Conservation (phyloP, 2,329 filamentous ascomycete genomes). For the Beauveria sp. region DNA sequence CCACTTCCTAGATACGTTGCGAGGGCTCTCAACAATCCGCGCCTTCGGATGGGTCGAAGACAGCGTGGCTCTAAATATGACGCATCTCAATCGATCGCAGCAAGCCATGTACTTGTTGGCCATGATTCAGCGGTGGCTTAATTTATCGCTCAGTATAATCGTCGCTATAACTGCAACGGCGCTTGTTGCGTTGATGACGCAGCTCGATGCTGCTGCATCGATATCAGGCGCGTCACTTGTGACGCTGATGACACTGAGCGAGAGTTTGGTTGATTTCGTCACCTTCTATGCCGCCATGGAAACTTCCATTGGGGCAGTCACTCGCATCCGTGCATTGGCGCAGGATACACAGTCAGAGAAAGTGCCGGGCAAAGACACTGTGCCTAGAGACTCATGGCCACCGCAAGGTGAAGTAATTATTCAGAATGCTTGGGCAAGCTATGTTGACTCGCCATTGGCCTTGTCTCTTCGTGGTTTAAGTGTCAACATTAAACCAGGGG, state of each 20-base stretch:
- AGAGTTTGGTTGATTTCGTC: slow-evolving; percentile 15
- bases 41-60: slow-evolving; percentile 44
- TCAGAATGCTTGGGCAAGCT: slow-evolving; percentile 14
- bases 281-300: slow-evolving; percentile 21
- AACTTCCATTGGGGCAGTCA: slow-evolving; percentile 17
- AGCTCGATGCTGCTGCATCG: slow-evolving; percentile 23
- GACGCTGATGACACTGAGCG: slow-evolving; percentile 28
- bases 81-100: slow-evolving; percentile 44
- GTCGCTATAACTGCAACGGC: slow-evolving; percentile 38
- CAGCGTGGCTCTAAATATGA: slow-evolving; percentile 34
- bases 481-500: not conserved
- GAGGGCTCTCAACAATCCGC: slow-evolving; percentile 44
- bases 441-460: not conserved
- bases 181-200: slow-evolving; percentile 38
- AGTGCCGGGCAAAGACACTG: not conserved
- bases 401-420: slow-evolving; percentile 14
- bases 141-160: slow-evolving; percentile 39
- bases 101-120: slow-evolving; percentile 48
- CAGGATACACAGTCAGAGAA: slow-evolving; percentile 13
- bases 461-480: not conserved
- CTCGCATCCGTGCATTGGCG: slow-evolving; percentile 15
- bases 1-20: slow-evolving; percentile 46
- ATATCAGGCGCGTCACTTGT: slow-evolving; percentile 30
- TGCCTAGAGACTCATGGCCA: slow-evolving; percentile 15
- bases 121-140: slow-evolving; percentile 50